Evolutionary conservation across 164 flowering plant genomes (phyloP).

Genomic region (Sedum album): DNA sequence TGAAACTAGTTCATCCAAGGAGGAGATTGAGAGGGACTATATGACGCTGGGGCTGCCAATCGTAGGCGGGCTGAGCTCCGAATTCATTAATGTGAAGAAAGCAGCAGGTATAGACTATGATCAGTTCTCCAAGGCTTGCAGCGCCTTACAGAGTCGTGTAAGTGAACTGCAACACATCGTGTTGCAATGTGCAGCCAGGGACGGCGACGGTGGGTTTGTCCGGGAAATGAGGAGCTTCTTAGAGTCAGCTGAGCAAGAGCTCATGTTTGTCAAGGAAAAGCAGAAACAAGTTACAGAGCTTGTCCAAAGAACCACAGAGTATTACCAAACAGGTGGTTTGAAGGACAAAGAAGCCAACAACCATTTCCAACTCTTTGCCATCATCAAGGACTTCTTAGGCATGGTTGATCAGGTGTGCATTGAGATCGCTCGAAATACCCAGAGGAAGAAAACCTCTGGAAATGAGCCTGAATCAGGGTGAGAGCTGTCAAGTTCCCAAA

Average conservation of each 20-base stretch:
- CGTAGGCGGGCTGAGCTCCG: slow-evolving; percentile 34
- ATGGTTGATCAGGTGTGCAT: slow-evolving; percentile 44
- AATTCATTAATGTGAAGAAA: slow-evolving; percentile 35
- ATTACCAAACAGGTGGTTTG: slow-evolving; percentile 30
- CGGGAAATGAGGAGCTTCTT: slow-evolving; percentile 27
- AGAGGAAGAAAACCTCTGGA: slow-evolving; percentile 16
- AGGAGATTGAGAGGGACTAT: slow-evolving; percentile 26
- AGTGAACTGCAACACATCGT: slow-evolving; percentile 16
- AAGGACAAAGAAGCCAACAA: slow-evolving; percentile 16
- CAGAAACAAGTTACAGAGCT: slow-evolving; percentile 26
- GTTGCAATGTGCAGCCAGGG: slow-evolving; percentile 8
- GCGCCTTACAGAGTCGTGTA: slow-evolving; percentile 14
- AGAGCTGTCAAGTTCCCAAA: slow-evolving; percentile 21
- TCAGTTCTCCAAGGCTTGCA: slow-evolving; percentile 14
- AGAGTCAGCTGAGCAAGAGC: slow-evolving; percentile 23
- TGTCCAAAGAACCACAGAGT: slow-evolving; percentile 25
- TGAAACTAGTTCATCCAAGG: slow-evolving; percentile 5
- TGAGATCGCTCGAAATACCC: slow-evolving; percentile 29
- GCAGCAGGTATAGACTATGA: slow-evolving; percentile 28
- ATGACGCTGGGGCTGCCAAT: slow-evolving; percentile 28
- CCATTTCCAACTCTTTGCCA: slow-evolving; percentile 32
- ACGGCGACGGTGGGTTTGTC: slow-evolving; percentile 19
- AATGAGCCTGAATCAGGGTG: slow-evolving; percentile 10
- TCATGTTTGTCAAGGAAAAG: slow-evolving; percentile 18
- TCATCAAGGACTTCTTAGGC: slow-evolving; percentile 31